Base-by-base conservation (phyloP, 345 rosid species). In the Gossypium rotundifolium region DNA sequence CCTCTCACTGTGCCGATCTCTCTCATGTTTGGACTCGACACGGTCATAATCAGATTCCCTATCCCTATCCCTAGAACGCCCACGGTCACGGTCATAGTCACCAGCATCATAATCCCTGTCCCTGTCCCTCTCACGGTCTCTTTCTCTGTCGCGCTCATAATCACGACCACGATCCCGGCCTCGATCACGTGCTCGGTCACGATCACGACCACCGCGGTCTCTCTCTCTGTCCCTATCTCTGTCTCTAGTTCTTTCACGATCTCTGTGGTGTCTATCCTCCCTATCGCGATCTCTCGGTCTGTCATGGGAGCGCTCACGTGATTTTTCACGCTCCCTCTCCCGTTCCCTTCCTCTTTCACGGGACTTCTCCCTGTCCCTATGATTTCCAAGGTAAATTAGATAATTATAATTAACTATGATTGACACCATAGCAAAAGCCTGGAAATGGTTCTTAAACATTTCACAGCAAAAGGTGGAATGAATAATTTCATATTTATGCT, bases 241-340 rank as follows among this genome's bases (percentile, higher is more conserved):
- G 46, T 91, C 97, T 75, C 85, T 88, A 52, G 86, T 88, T 79
- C 89, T 83, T 73, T 88, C 97, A 70, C 93, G 86, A 67, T 91
- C 97, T 78, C 89, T 85, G 42, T 88, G 90, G 79, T 90, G 98
- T 75, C 93, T 88, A 54, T 90, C 96, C 78, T 95, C 98, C 74
- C 87, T 87, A 74, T 91, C 96, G 79, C 92, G 97, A 57, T 93
- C 98, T 80, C 87, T 88, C 16, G 94, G 93, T 75, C 76, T 83
- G 48, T 95, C 98, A 72, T 86, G 94, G 57, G 96, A 87, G 52
- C 76, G 85, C 75, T 95, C 98, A 52, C 76, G 90, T 9, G 99
- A 95, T 77, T 82, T 89, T 78, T 90, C 96, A 13, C 79, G 85
- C 46, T 94, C 98, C 79, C 80, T 82, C 67, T 90, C 98, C 49